A percentile compares a stretch with the other conserved stretches of the same genome.
phyloP scores from a whole-genome alignment of 2,329 filamentous ascomycete genomes.

The Ceratocystiopsis minuta region DNA sequence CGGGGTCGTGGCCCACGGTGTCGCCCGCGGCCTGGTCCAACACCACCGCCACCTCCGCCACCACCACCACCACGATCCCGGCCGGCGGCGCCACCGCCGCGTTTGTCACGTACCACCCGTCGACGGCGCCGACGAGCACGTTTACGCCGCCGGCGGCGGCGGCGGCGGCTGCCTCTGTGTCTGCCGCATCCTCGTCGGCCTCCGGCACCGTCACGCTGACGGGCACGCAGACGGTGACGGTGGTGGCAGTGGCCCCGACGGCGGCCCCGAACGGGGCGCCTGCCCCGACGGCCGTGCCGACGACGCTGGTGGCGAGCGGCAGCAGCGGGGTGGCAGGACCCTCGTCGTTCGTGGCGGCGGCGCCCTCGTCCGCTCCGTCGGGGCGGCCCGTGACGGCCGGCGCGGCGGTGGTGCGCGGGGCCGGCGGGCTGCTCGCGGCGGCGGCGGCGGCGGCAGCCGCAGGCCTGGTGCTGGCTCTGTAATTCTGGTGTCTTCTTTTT shows the following conservation, averaged over 20 bases:
- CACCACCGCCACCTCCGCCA: not conserved
- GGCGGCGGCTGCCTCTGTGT: constrained; percentile 8
- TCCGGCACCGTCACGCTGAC: not conserved
- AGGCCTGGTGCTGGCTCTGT: constrained; percentile 4
- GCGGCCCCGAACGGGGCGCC: too few species aligned
- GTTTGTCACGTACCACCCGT: constrained; percentile 9
- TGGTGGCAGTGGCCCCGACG: too few species aligned
- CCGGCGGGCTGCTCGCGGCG: not conserved
- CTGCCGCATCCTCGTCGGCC: not conserved
- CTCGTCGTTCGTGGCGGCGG: not conserved
- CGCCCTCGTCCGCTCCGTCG: not conserved
- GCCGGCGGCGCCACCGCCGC: constrained; percentile 5
- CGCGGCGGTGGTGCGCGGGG: constrained; percentile 1
- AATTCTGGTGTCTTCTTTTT: not conserved
- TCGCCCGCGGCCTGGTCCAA: not conserved
- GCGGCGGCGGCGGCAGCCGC: constrained; percentile 1
- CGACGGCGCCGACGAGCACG: constrained; percentile 9
- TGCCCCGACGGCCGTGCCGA: not conserved
- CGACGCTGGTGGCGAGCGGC: not conserved
- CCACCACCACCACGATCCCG: not conserved
- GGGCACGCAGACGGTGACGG: not conserved
- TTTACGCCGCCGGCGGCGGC: constrained; percentile 9
- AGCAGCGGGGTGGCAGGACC: too few species aligned
- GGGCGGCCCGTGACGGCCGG: constrained; percentile 6
- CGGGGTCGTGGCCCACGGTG: too few species aligned